Percentiles rank a stretch among this genome's conserved stretches.
Evolutionary conservation across 2,329 filamentous ascomycete species (phyloP).

Genomic region (Pseudocercospora fuligena): DNA sequence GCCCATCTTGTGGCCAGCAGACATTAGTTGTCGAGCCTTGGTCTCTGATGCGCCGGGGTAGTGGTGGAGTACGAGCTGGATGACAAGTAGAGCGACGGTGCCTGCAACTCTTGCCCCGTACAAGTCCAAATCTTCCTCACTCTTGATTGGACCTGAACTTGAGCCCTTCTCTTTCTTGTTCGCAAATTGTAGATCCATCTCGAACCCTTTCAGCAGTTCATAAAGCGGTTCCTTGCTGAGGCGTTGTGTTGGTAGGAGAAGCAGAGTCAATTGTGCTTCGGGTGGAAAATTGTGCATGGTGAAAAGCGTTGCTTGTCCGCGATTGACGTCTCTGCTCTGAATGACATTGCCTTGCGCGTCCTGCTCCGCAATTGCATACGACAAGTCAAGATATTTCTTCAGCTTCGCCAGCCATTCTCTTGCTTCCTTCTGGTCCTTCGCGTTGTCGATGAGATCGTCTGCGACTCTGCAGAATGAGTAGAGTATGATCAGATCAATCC

Average conservation of each 20-base stretch:
- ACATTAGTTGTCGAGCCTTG: constrained; percentile 53
- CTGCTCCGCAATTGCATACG: constrained; percentile 47
- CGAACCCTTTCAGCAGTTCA: constrained; percentile 69
- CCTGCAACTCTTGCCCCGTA: constrained; percentile 74
- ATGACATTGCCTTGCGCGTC: constrained; percentile 35
- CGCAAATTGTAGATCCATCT: constrained; percentile 68
- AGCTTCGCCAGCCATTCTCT: constrained; percentile 64
- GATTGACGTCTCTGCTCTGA: constrained; percentile 37
- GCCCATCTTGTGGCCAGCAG: constrained; percentile 69
- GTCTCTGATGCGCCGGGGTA: constrained; percentile 42
- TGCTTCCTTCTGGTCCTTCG: constrained; percentile 58
- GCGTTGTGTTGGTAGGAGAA: constrained; percentile 63
- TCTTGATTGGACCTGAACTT: constrained; percentile 57
- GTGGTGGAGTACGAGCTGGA: constrained; percentile 69
- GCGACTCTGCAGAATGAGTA: constrained; percentile 77
- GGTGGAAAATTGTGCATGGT: constrained; percentile 58
- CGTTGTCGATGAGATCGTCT: constrained; percentile 74
- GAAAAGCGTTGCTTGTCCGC: constrained; percentile 43
- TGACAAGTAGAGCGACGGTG: constrained; percentile 71
- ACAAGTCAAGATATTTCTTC: constrained; percentile 60
- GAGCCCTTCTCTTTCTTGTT: constrained; percentile 15
- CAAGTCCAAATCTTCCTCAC: constrained; percentile 62
- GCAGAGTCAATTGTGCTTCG: constrained; percentile 59
- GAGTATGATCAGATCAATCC: constrained; percentile 70
- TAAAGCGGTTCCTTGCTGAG: constrained; percentile 65